Percentiles rank a stretch among this genome's conserved stretches.
phyloP scores from a whole-genome alignment of 371 early-diverging fungal species.

The Mucor circinelloides region DNA sequence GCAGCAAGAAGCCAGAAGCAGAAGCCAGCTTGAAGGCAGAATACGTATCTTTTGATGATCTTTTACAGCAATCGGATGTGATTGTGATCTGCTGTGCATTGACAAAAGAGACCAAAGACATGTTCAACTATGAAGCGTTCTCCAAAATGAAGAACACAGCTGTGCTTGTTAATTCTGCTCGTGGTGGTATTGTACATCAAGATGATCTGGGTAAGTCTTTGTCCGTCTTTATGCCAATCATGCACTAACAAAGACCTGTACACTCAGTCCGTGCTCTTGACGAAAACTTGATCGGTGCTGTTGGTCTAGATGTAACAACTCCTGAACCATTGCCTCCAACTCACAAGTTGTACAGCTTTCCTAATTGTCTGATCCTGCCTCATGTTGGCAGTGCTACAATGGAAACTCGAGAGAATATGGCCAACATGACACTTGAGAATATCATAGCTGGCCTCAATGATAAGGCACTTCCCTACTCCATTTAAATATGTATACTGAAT shows the following conservation, averaged over 20 bases:
- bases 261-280: constrained; percentile 62
- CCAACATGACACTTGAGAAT: constrained; percentile 41
- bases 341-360: constrained; percentile 62
- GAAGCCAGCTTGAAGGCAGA: constrained; percentile 40
- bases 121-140: constrained; percentile 71
- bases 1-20: constrained; percentile 40
- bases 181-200: constrained; percentile 83
- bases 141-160: constrained; percentile 69
- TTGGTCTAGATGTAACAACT: constrained; percentile 85
- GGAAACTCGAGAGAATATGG: constrained; percentile 86
- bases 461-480: constrained; percentile 30
- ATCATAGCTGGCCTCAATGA: constrained; percentile 28
- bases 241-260: not conserved
- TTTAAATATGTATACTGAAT: not conserved
- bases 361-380: constrained; percentile 73
- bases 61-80: constrained; percentile 71
- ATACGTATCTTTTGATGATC: constrained; percentile 51
- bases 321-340: constrained; percentile 80
- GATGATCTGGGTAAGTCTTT: constrained; percentile 56
- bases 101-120: constrained; percentile 66
- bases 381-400: constrained; percentile 79
- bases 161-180: constrained; percentile 81
- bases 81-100: constrained; percentile 78
- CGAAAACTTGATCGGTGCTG: constrained; percentile 64
- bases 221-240: not conserved